Evolutionary conservation across 108 stramenopile species (phyloP).

Genomic region (Aurantiochytrium sp.): DNA sequence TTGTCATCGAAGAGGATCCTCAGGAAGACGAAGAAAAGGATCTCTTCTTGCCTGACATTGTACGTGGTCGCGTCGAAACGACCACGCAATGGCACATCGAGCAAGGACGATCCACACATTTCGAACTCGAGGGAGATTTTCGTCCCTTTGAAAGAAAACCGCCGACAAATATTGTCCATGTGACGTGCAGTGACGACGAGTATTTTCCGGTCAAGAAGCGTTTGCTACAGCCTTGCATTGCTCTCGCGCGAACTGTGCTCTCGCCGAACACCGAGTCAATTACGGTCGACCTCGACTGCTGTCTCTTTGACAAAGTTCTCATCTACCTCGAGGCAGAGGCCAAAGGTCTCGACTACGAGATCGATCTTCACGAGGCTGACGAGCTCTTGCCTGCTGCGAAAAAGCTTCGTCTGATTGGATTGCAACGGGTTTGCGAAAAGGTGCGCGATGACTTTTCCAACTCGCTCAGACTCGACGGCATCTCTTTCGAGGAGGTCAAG

Average conservation of each 20-base stretch:
- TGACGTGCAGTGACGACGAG: neutral
- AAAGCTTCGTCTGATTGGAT: neutral
- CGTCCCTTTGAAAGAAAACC: neutral
- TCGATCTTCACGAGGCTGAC: slow-evolving; percentile 1
- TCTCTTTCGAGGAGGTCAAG: neutral
- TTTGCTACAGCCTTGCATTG: slow-evolving; percentile 6
- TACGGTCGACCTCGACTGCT: slow-evolving; percentile 1
- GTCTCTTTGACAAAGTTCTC: slow-evolving; percentile 1
- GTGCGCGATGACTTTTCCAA: neutral
- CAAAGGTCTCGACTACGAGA: neutral
- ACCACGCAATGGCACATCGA: neutral
- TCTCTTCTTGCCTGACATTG: neutral
- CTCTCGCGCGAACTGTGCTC: neutral
- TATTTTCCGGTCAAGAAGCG: neutral
- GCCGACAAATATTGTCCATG: neutral
- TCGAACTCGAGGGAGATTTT: neutral
- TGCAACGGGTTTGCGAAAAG: neutral
- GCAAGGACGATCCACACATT: neutral
- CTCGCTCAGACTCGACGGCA: neutral
- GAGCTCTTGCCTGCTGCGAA: neutral
- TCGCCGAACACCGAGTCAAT: neutral
- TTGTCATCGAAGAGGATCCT: neutral
- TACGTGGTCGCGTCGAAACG: neutral
- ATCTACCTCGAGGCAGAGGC: slow-evolving; percentile 18
- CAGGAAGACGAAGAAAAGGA: neutral